Evolutionary conservation across 352 stramenopile genomes (phyloP).

Genomic region (Phytophthora citricola): DNA sequence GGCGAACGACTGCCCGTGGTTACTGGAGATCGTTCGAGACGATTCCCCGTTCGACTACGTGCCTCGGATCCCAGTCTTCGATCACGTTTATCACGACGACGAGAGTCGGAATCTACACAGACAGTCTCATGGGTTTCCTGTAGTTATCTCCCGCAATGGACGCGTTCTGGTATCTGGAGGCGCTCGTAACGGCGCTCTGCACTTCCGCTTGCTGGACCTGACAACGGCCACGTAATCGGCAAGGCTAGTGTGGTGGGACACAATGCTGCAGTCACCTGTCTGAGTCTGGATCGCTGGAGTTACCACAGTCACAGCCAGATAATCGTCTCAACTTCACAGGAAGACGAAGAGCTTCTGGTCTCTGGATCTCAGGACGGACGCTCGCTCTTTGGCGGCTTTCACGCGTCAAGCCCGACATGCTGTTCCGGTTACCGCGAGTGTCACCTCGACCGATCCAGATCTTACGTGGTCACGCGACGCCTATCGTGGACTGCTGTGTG

Average conservation of each 20-base stretch:
- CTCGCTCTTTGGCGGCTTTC: constrained; percentile 79
- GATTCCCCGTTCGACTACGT: constrained; percentile 85
- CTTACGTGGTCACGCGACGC: constrained; percentile 60
- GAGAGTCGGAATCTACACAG: constrained; percentile 19
- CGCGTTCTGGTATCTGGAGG: constrained; percentile 78
- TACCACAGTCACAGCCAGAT: constrained; percentile 46
- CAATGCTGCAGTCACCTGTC: constrained; percentile 68
- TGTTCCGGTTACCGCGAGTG: constrained; percentile 76
- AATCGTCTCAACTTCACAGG: constrained; percentile 40
- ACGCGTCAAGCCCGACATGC: constrained; percentile 71
- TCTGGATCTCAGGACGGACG: constrained; percentile 74
- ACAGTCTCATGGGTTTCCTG: constrained; percentile 40
- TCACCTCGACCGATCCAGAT: constrained; percentile 71
- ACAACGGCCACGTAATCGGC: constrained; percentile 85
- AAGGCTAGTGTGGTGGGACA: constrained; percentile 87
- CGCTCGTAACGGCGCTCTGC: constrained; percentile 73
- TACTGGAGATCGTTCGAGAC: constrained; percentile 72
- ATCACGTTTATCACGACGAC: constrained; percentile 41
- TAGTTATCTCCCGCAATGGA: constrained; percentile 74
- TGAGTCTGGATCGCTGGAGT: constrained; percentile 72
- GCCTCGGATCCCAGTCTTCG: constrained; percentile 78
- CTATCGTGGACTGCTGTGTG: constrained; percentile 68
- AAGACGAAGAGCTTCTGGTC: constrained; percentile 80
- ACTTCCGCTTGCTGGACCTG: constrained; percentile 82
- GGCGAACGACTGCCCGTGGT: constrained; percentile 61